A percentile compares a stretch with the other conserved stretches of the same genome.
These are phyloP conservation scores for Globisporangium sylvaticum DNA, from an alignment of 352 stramenopile genomes.

Conservation along the genomic window DNA sequence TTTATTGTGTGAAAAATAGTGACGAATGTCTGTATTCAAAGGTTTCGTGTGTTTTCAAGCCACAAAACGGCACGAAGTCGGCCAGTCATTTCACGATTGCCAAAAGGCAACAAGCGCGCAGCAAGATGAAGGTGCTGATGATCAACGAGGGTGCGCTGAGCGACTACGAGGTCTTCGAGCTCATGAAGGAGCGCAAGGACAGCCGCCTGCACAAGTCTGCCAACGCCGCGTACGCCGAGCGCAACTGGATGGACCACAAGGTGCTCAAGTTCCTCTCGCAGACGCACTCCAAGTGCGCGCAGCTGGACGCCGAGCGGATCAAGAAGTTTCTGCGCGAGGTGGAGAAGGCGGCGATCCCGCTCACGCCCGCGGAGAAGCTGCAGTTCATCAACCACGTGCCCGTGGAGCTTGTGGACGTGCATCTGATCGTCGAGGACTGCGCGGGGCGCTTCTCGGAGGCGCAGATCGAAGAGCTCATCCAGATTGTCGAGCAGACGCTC, in stretches of 20 bases:
- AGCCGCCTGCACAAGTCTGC: slow-evolving; percentile 71
- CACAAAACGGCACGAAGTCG: background rate
- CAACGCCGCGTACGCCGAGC: slow-evolving; percentile 73
- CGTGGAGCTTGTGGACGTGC: slow-evolving; percentile 79
- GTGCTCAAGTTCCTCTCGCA: slow-evolving; percentile 85
- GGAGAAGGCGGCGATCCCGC: slow-evolving; percentile 35
- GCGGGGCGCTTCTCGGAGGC: slow-evolving; percentile 67
- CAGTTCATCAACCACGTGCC: slow-evolving; percentile 86
- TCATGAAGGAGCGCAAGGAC: slow-evolving; percentile 83
- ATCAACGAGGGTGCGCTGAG: slow-evolving; percentile 77
- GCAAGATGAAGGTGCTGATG: slow-evolving; percentile 79
- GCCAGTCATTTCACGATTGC: background rate
- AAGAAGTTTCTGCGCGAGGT: slow-evolving; percentile 61
- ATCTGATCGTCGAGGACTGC: slow-evolving; percentile 84
- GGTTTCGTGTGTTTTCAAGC: background rate
- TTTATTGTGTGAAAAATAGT: background rate
- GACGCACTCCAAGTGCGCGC: slow-evolving; percentile 53
- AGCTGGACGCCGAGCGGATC: slow-evolving; percentile 43
- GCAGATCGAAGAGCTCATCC: slow-evolving; percentile 73
- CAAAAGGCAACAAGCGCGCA: background rate
- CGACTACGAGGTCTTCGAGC: slow-evolving; percentile 75
- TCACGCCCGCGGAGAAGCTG: slow-evolving; percentile 71
- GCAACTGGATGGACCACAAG: slow-evolving; percentile 90
- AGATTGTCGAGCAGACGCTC: slow-evolving; percentile 65
- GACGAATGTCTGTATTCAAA: background rate